Evolutionary conservation across 1,284 basidiomycete genomes (phyloP), one percentile per base, ranked within the genome.

Genomic region (Irpex sp.): DNA sequence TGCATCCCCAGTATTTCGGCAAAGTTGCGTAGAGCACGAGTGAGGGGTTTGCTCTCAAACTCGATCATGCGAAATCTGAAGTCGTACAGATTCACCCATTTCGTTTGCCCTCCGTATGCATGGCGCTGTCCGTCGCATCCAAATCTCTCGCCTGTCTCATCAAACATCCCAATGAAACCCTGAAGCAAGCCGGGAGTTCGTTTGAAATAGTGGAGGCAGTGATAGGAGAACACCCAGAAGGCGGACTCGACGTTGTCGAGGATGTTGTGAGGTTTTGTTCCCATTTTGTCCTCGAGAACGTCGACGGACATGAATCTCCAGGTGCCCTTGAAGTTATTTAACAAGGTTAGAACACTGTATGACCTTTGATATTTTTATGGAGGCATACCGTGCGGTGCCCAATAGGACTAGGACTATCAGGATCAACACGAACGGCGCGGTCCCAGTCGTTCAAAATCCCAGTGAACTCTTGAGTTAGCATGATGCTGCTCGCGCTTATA

Each of bases 231-330:
- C 8, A 65, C 63, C 58, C 63, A 66, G 49, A 60, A 58, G 26
- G 56, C 19, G 13, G 65, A 66, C 49, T 68, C 67, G 11, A 68
- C 37, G 47, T 68, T 65, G 59, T 68, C 67, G n/a, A 49, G 38
- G 19, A 66, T 55, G 11, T 31, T 59, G 44, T 66, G 65, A 7
- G 26, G 13, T 19, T 62, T 63, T 9, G 17, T 58, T 36, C 4
- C 58, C 52, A 19, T 62, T 55, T 17, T n/a, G 8, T 52, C 19
- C 15, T 31, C 19, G 11, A 60, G 54, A 7, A 66, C 31, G 7
- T 38, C 26, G 7, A 62, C 55, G 1, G 67, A 66, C 51, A 63
- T 61, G 49, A 64, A 66, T 21, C 59, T 40, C 66, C 66, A 67
- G 51, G 26, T 52, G 13, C 51, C 51, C 51, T 52, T 47, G 40